Evolutionary conservation across 1,284 basidiomycete genomes (phyloP).

Genomic region (Fomitopsis schrenkii): DNA sequence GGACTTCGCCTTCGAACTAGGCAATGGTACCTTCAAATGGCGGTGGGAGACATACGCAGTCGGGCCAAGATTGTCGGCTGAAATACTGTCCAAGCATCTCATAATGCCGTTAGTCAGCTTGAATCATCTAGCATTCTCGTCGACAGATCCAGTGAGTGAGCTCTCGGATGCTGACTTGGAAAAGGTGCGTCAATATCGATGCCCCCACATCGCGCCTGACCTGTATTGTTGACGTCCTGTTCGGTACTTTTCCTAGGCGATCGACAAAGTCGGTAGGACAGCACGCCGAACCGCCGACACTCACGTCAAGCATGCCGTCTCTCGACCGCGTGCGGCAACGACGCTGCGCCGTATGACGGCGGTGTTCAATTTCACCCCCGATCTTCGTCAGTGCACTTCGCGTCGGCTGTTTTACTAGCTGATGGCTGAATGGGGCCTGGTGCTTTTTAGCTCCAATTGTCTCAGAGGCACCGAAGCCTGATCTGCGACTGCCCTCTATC

Average conservation of each 20-base stretch:
- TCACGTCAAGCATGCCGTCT: constrained; percentile 64
- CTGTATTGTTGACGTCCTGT: constrained; percentile 6
- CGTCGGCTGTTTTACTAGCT: background rate
- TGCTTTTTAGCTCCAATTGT: constrained; percentile 24
- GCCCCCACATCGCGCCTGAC: background rate
- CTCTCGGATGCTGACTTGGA: constrained; percentile 56
- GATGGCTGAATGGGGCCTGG: background rate
- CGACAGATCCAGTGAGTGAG: constrained; percentile 50
- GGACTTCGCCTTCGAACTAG: constrained; percentile 64
- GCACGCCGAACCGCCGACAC: constrained; percentile 65
- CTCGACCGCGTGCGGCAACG: constrained; percentile 61
- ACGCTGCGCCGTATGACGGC: constrained; percentile 65
- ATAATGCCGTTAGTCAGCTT: constrained; percentile 70
- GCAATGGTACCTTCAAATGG: constrained; percentile 63
- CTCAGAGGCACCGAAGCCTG: constrained; percentile 15
- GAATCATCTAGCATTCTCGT: constrained; percentile 61
- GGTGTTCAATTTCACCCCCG: constrained; percentile 56
- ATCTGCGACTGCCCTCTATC: background rate
- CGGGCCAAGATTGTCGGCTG: constrained; percentile 59
- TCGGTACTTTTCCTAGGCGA: constrained; percentile 37
- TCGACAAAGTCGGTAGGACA: constrained; percentile 64
- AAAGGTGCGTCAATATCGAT: constrained; percentile 40
- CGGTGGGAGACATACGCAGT: constrained; percentile 68
- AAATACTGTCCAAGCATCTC: constrained; percentile 70
- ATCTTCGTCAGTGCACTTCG: constrained; percentile 49